These are phyloP conservation scores for Lippia alba DNA, from an alignment of 305 asterid species.

Conservation along the genomic window DNA sequence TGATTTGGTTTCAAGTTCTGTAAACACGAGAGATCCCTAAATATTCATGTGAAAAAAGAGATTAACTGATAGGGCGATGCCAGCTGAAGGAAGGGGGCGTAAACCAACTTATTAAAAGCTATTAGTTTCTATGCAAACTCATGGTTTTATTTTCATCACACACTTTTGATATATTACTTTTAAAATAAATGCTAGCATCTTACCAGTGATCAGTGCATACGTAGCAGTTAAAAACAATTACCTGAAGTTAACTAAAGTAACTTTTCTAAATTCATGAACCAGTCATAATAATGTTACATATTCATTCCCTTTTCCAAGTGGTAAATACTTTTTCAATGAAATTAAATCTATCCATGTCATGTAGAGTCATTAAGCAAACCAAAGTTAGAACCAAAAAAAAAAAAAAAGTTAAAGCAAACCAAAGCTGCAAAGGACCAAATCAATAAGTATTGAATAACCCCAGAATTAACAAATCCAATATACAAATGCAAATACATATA, in stretches of 20 bases:
- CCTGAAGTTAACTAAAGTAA: not conserved
- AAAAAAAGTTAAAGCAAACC: not conserved
- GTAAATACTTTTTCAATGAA: not conserved
- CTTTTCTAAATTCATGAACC: constrained; percentile 10
- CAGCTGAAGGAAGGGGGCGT: too few relatives aligned
- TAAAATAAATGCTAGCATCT: not conserved
- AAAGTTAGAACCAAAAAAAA: too few relatives aligned
- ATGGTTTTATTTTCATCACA: too few relatives aligned
- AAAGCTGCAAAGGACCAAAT: not conserved
- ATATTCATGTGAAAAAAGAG: too few relatives aligned
- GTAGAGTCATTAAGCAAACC: not conserved
- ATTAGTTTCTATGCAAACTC: too few relatives aligned
- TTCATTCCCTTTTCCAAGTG: constrained; percentile 14
- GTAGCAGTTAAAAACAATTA: not conserved
- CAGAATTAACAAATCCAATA: not conserved
- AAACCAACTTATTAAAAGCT: too few relatives aligned
- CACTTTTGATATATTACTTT: not conserved
- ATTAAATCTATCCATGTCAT: not conserved
- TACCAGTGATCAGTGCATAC: constrained; percentile 1
- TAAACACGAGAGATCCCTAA: too few relatives aligned
- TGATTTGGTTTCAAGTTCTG: too few relatives aligned
- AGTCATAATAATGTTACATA: constrained; percentile 3
- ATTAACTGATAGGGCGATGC: too few relatives aligned
- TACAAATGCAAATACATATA: too few relatives aligned
- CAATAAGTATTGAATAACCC: not conserved